These are phyloP conservation scores for Ceratocystis destructans DNA, from an alignment of 2,329 filamentous ascomycete species.

Conservation along the genomic window DNA sequence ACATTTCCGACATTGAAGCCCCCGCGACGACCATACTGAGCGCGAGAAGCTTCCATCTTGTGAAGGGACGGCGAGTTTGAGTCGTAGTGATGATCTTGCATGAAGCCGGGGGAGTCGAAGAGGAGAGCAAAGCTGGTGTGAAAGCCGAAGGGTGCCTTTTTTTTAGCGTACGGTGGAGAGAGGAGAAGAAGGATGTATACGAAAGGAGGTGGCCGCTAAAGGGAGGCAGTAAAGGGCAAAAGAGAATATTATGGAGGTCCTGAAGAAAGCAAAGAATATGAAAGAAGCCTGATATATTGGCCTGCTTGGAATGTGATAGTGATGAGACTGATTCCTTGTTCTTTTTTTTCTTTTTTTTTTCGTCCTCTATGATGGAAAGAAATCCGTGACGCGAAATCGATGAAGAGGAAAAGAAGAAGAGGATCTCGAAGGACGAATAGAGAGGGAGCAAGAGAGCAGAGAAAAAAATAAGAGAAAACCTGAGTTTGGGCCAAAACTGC, in stretches of 20 bases:
- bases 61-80: constrained; percentile 57
- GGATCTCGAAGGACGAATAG: background rate
- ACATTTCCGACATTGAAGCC: constrained; percentile 75
- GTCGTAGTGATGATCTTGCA: constrained; percentile 58
- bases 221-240: background rate
- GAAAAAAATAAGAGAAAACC: background rate
- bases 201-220: background rate
- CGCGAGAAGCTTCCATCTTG: constrained; percentile 65
- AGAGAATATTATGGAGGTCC: background rate
- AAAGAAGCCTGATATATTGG: background rate
- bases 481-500: constrained; percentile 8
- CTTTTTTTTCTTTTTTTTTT: background rate
- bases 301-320: background rate
- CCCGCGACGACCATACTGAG: constrained; percentile 40
- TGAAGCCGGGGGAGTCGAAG: constrained; percentile 27
- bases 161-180: background rate
- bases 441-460: background rate
- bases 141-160: no score
- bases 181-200: background rate
- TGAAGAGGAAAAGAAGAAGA: background rate
- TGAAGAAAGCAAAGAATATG: background rate
- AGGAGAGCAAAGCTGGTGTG: background rate
- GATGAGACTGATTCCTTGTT: background rate
- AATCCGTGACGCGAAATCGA: background rate
- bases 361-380: background rate